Conservation (phyloP, 768 basidiomycete genomes). For the Amanita rimosa region DNA sequence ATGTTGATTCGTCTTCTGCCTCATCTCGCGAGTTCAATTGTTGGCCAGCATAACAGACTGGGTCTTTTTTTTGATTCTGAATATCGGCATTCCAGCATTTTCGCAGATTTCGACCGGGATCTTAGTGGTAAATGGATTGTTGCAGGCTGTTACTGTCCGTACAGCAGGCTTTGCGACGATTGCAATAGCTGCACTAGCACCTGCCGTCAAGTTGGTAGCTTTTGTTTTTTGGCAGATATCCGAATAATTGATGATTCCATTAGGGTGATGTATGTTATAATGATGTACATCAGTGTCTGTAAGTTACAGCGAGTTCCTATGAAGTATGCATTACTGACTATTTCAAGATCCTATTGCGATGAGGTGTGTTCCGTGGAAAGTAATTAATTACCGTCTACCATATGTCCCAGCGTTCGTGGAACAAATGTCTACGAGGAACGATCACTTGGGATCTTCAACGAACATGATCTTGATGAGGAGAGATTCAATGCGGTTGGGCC, state of each 20-base stretch:
- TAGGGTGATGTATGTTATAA: conserved; percentile 79
- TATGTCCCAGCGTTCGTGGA: conserved; percentile 61
- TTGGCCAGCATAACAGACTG: conserved; percentile 69
- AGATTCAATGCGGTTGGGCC: conserved; percentile 31
- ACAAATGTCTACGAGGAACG: conserved; percentile 91
- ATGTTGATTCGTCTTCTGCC: neutral
- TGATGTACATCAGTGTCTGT: conserved; percentile 92
- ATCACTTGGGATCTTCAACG: conserved; percentile 72
- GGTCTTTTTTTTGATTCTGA: conserved; percentile 81
- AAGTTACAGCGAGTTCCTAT: conserved; percentile 18
- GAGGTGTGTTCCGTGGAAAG: conserved; percentile 35
- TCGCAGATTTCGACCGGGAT: conserved; percentile 57
- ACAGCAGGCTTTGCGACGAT: conserved; percentile 85
- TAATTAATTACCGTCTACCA: neutral
- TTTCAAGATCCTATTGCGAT: conserved; percentile 58
- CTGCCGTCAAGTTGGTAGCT: conserved; percentile 70
- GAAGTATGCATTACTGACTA: neutral
- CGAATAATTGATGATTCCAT: conserved; percentile 2
- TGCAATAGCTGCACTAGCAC: conserved; percentile 60
- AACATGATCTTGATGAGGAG: conserved; percentile 37
- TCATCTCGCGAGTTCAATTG: neutral
- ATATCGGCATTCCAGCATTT: conserved; percentile 69
- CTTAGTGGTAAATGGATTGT: conserved; percentile 60
- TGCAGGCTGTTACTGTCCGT: conserved; percentile 76
- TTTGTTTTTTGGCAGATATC: neutral